These are phyloP conservation scores for Leccinum boreale DNA, from an alignment of 768 basidiomycete species.

Conservation along the genomic window DNA sequence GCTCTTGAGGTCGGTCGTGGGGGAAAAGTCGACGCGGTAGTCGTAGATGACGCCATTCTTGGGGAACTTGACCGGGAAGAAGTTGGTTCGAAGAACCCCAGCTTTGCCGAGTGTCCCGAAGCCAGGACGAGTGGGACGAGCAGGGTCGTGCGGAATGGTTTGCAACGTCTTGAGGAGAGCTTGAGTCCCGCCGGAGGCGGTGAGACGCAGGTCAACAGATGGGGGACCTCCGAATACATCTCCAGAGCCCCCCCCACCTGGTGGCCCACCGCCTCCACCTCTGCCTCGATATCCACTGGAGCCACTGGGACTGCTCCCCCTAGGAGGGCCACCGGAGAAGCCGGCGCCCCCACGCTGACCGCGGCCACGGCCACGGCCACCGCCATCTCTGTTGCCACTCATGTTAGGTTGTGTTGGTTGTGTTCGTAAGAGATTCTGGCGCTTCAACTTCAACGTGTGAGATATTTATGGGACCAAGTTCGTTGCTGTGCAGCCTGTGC, in stretches of 20 bases:
- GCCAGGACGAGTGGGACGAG: conserved; percentile 45
- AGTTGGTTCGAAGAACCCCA: conserved; percentile 47
- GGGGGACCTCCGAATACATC: conserved; percentile 32
- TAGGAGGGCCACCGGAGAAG: background rate
- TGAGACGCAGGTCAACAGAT: conserved; percentile 34
- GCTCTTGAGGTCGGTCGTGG: conserved; percentile 34
- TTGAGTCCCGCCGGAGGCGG: conserved; percentile 15
- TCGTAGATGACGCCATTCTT: conserved; percentile 39
- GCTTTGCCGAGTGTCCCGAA: conserved; percentile 40
- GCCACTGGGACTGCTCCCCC: conserved; percentile 8
- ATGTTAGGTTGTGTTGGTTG: conserved; percentile 6
- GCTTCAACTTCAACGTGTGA: background rate
- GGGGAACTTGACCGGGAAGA: conserved; percentile 45
- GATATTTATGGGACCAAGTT: background rate
- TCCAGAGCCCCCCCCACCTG: conserved; percentile 25
- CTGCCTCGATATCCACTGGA: conserved; percentile 17
- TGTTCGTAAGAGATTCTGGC: background rate
- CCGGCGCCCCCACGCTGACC: conserved; percentile 6
- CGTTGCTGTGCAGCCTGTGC: background rate
- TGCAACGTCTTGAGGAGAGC: conserved; percentile 29
- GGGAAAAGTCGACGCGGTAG: conserved; percentile 40
- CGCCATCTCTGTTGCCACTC: conserved; percentile 14
- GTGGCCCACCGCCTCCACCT: conserved; percentile 25
- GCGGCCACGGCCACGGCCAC: conserved; percentile 17
- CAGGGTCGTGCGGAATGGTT: conserved; percentile 28